Evolutionary conservation across 805 yeast species (phyloP), one percentile per base, ranked within the genome.

Genomic region (Candida easanensis): DNA sequence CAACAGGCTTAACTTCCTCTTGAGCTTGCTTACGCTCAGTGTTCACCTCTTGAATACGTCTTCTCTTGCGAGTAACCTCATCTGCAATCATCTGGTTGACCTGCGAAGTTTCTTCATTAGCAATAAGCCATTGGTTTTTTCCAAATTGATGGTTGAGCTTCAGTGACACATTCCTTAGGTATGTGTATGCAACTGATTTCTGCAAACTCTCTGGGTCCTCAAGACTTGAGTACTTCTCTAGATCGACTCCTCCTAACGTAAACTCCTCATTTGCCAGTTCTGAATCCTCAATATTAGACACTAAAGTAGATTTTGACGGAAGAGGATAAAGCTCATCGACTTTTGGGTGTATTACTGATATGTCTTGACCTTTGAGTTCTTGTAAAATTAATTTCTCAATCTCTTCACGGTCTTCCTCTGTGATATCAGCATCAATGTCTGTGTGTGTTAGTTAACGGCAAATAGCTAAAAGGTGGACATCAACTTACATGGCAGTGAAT

Each of bases 11-110:
- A 40, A 65, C 70, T 15, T 71, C 68, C 4, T 52, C 23, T 57
- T 80, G 81, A 37, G 69, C 54, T 25, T 56, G 58, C 48, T 72
- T 68, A 19, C 88, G 59, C 19, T 61, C 62, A 11, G 39, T 48
- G 36, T 73, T 68, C 14, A 77, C 42, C 5, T 71, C 76, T 5
- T 73, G 74, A 8, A 77, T 61, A 35, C 59, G 63, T 38, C 58
- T 60, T 34, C 74, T 56, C 51, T 80, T 78, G 36, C 60, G 60
- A 3, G 52, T 45, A 2, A 72, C 50, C 20, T 60, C 61, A 1
- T 49, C 52, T 14, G 55, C 56, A 4, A 70, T 44, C 14, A 59
- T 31, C 11, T 51, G 60, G 13, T 61, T 59, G 19, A 64, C 50
- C 14, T 60, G 58, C 41, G 49, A 55, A 30, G 64, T 57, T 43